Conservation (phyloP, 1,284 basidiomycete genomes). For the Ganoderma boninense region DNA sequence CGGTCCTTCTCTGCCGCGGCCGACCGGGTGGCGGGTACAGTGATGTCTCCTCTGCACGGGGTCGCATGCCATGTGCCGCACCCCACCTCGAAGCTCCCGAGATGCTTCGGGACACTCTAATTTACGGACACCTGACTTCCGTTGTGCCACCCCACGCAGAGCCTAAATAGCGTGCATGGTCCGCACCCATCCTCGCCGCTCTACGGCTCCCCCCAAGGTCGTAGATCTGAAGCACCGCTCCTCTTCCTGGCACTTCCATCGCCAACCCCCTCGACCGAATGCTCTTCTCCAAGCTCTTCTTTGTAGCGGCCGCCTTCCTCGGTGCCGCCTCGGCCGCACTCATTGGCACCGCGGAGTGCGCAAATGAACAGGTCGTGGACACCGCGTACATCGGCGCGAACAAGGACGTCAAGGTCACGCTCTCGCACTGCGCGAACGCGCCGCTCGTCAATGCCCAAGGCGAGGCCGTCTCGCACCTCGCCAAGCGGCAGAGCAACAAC, state of each 20-base stretch:
- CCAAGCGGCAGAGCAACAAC: constrained; percentile 36
- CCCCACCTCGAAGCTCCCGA: background rate
- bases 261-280: background rate
- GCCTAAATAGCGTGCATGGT: background rate
- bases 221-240: background rate
- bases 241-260: background rate
- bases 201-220: background rate
- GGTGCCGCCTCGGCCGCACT: constrained; percentile 2
- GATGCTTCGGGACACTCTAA: background rate
- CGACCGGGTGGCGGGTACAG: too few species aligned
- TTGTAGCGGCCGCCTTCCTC: constrained; percentile 9
- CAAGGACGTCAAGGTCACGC: constrained; percentile 45
- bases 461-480: constrained; percentile 16
- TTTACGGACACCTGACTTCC: background rate
- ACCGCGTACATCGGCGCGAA: constrained; percentile 45
- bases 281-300: background rate
- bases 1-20: too few species aligned
- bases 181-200: background rate
- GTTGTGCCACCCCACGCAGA: background rate
- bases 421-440: constrained; percentile 40
- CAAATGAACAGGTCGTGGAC: constrained; percentile 32
- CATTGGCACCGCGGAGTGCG: constrained; percentile 12
- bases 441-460: constrained; percentile 16
- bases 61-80: background rate
- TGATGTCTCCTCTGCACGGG: background rate